Evolutionary conservation across 805 yeast species (phyloP), one percentile per base, ranked within the genome.

Genomic region (Yarrowia sp.): DNA sequence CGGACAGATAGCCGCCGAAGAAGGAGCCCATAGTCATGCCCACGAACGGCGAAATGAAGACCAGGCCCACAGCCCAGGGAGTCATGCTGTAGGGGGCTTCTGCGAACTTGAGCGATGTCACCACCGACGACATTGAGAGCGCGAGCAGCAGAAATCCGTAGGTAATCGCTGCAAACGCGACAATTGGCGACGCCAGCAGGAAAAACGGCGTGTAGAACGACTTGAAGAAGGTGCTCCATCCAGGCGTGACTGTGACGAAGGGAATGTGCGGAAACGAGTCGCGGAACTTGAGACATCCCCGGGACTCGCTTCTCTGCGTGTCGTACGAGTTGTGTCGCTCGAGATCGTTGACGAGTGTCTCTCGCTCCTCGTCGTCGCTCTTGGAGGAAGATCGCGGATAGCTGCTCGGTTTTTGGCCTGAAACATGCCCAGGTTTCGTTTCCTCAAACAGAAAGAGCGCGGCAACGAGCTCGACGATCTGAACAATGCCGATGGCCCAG

Each of bases 401-500:
- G 1, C 4, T 13, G 25, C 16, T 13, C 18, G 14, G 14, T n/a
- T 22, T n/a, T 24, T 24, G 16, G n/a, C 33, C 49, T 2, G 22
- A 16, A 18, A 25, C 33, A 18, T 12, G n/a, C 1, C 47, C 47
- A 6, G 51, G 16, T 14, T 63, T 63, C 0, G 70, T 67, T 32
- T 68, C 70, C 29, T 68, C 70, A 25, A 64, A 67, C 12, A 63
- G 22, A 19, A 66, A 44, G 7, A 61, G 14, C 4, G 67, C 29
- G 1, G 64, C 21, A 2, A 65, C 16, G 32, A 63, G 25, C 14
- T 62, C 53, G 9, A 62, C 62, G 3, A 62, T 63, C 31, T 63
- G 65, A 22, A 67, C 53, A 10, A 66, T 63, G 1, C 65, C 67
- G 16, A 65, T 65, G 22, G 62, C 56, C 63, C 66, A 65, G 39